phyloP scores from a whole-genome alignment of 768 basidiomycete species.

The Psilocybe tampanensis region DNA sequence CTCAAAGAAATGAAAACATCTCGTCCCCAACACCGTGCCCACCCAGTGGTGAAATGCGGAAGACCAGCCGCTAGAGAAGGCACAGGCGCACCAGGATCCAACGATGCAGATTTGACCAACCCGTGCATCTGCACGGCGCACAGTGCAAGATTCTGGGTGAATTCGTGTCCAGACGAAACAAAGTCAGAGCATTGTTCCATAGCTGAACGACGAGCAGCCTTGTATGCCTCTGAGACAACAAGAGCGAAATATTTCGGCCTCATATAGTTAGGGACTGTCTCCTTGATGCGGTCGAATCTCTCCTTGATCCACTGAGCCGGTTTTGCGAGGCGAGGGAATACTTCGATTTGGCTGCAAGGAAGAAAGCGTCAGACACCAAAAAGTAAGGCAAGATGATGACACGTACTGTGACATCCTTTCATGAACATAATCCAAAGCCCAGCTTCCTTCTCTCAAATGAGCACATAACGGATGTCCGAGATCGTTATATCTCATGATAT shows the following conservation, averaged over 20 bases:
- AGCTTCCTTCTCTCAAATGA: constrained; percentile 84
- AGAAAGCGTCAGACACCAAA: constrained; percentile 5
- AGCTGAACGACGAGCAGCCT: constrained; percentile 80
- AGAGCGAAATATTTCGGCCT: constrained; percentile 97
- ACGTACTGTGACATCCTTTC: constrained; percentile 71
- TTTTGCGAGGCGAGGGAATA: constrained; percentile 66
- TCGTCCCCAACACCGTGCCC: constrained; percentile 98
- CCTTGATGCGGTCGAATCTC: constrained; percentile 82
- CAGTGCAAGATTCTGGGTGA: constrained; percentile 89
- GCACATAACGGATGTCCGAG: constrained; percentile 90
- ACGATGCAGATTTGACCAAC: constrained; percentile 84
- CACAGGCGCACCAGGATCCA: constrained; percentile 68
- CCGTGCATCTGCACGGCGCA: constrained; percentile 92
- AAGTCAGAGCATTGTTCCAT: constrained; percentile 91
- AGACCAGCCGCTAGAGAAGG: constrained; percentile 93
- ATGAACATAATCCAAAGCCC: constrained; percentile 91
- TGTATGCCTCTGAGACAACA: constrained; percentile 89
- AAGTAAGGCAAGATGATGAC: not conserved
- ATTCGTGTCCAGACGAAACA: constrained; percentile 78
- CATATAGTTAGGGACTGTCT: constrained; percentile 78
- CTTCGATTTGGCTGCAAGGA: constrained; percentile 51
- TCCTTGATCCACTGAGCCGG: constrained; percentile 86
- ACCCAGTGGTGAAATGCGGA: constrained; percentile 90
- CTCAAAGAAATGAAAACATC: constrained; percentile 93
- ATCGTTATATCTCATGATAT: constrained; percentile 89